phyloP scores from a whole-genome alignment of 2,329 filamentous ascomycete species.

The Exophiala lecanii-corni region DNA sequence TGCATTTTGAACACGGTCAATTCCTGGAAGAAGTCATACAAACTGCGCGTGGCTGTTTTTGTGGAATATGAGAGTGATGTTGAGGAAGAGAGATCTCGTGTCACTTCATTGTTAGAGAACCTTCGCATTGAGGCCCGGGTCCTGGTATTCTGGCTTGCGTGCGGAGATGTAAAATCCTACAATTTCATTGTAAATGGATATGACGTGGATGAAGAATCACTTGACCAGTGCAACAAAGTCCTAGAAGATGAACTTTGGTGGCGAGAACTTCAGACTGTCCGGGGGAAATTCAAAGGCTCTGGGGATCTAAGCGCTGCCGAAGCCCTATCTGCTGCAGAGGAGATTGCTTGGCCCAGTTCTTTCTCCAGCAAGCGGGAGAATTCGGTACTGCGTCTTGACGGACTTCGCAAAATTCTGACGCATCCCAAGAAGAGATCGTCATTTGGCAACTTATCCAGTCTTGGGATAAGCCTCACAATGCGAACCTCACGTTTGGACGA shows the following conservation, averaged over 20 bases:
- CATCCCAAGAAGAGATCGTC: slow-evolving; percentile 53
- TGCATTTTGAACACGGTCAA: slow-evolving; percentile 79
- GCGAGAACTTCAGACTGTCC: slow-evolving; percentile 62
- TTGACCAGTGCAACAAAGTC: slow-evolving; percentile 59
- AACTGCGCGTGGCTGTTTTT: slow-evolving; percentile 74
- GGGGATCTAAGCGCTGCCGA: slow-evolving; percentile 37
- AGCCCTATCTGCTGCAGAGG: slow-evolving; percentile 41
- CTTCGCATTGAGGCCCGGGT: slow-evolving; percentile 76
- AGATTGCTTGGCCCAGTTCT: slow-evolving; percentile 49
- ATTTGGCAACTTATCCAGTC: slow-evolving; percentile 42
- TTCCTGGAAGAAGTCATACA: slow-evolving; percentile 70
- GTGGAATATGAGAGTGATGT: slow-evolving; percentile 85
- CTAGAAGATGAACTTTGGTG: slow-evolving; percentile 76
- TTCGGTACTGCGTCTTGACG: slow-evolving; percentile 48
- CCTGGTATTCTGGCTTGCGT: slow-evolving; percentile 75
- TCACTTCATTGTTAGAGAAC: slow-evolving; percentile 71
- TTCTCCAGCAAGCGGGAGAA: slow-evolving; percentile 45
- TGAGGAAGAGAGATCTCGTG: slow-evolving; percentile 68
- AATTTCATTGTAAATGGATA: slow-evolving; percentile 73
- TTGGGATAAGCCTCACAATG: slow-evolving; percentile 68
- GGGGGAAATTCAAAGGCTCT: slow-evolving; percentile 27
- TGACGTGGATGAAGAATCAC: slow-evolving; percentile 50
- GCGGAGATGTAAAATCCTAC: slow-evolving; percentile 66
- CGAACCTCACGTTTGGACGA: slow-evolving; percentile 67
- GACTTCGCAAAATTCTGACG: slow-evolving; percentile 58